Evolutionary conservation across 176 grass and related monocot genomes (phyloP), one percentile per base, ranked within the genome.

Genomic region (Eleusine coracana): DNA sequence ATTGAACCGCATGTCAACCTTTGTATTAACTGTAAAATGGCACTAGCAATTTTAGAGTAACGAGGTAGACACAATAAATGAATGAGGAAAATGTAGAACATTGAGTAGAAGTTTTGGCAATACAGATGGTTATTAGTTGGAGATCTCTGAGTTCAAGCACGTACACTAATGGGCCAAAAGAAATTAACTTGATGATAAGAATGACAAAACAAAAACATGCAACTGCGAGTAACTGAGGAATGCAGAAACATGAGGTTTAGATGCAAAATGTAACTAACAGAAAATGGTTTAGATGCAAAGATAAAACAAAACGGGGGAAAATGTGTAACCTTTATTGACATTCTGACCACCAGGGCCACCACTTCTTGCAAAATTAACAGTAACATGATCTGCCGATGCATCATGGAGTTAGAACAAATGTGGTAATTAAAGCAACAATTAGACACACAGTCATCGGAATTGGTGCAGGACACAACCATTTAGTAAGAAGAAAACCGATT

Each of bases 1-100:
- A 92, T 96, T 96, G 84, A 96, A 99, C 42, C 91, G 82, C 93
- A 96, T 96, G 82, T 99, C 96, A 83, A 99, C 96, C 89, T 99
- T 96, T 42, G 91, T 99, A 48, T 99, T 99, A 66, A 99, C 91
- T 99, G 91, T 41, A 87, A 90, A 62, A 69, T 25, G 20, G n/a
- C 55, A 44, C 59, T 18, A 6, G 21, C 14, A 54, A 54, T 70
- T 68, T 87, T 39, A 75, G 44, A 74, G 25, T 21, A 71, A 39
- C 3, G 21, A 29, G 10, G 8, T 61, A 38, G 71, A 49, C 4
- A 23, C 50, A 17, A 13, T 1, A 76, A 81, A 52, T 52, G 50
- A 52, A 52, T 52, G 50, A 3, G 50, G 50, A 52, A 52, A 52
- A 5, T 52, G 14, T 15, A 52, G 50, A 17, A 17, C 50, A 21